Evolutionary conservation across 2,329 filamentous ascomycete species (phyloP).

Genomic region (Domatiomyces globalis): DNA sequence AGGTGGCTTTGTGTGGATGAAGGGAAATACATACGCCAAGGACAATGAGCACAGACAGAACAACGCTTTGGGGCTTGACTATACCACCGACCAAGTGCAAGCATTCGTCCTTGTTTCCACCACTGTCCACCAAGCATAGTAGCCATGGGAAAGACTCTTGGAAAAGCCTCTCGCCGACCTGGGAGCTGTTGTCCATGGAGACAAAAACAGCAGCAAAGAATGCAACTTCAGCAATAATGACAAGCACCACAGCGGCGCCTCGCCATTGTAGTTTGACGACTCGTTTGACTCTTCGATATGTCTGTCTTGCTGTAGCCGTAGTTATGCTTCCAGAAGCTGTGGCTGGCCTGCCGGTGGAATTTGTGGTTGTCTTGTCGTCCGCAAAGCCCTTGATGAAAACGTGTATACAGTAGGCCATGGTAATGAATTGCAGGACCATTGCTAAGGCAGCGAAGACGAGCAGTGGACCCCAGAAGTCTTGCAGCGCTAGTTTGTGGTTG

Average conservation of each 20-base stretch:
- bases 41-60: slow-evolving; percentile 69
- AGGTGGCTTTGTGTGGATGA: neutral
- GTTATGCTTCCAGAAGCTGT: slow-evolving; percentile 62
- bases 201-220: slow-evolving; percentile 91
- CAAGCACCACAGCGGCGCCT: slow-evolving; percentile 74
- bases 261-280: slow-evolving; percentile 90
- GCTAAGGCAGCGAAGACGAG: slow-evolving; percentile 63
- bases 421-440: slow-evolving; percentile 67
- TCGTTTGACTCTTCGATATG: slow-evolving; percentile 71
- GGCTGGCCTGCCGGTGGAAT: slow-evolving; percentile 38
- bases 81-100: slow-evolving; percentile 44
- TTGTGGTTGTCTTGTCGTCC: slow-evolving; percentile 56
- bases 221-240: slow-evolving; percentile 81
- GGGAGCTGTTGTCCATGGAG: slow-evolving; percentile 62
- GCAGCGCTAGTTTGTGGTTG: slow-evolving; percentile 72
- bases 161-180: slow-evolving; percentile 41
- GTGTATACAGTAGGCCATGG: slow-evolving; percentile 83
- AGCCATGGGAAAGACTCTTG: slow-evolving; percentile 52
- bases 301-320: slow-evolving; percentile 70
- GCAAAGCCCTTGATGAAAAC: slow-evolving; percentile 77
- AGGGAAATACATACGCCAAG: slow-evolving; percentile 50
- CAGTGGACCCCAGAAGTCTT: slow-evolving; percentile 80
- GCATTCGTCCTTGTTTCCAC: slow-evolving; percentile 53
- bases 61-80: slow-evolving; percentile 59
- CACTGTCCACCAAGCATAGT: slow-evolving; percentile 47